These are phyloP conservation scores for Syzygium oleosum DNA, from an alignment of 345 rosid species.

Conservation along the genomic window DNA sequence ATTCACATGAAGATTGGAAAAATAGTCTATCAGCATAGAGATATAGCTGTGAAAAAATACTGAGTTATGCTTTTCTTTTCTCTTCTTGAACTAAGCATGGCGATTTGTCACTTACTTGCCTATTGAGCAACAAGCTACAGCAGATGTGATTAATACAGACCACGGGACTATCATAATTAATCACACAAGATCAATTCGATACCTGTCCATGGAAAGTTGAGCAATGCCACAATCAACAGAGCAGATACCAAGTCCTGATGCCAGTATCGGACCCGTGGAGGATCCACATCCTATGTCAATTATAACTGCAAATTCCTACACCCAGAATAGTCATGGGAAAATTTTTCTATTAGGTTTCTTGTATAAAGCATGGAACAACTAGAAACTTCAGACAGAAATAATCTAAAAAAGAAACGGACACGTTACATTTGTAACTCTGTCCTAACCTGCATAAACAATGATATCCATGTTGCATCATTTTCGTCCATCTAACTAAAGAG, in stretches of 20 bases:
- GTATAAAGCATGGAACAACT: not conserved
- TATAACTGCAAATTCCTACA: conserved; percentile 89
- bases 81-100: rapidly evolving
- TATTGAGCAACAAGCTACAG: not conserved
- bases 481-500: not conserved
- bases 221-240: conserved; percentile 94
- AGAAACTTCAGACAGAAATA: not conserved
- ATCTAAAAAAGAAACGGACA: not conserved
- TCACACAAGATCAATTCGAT: not conserved
- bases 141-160: not conserved
- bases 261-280: conserved; percentile 92
- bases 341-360: not conserved
- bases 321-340: not conserved
- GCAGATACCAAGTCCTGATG: conserved; percentile 84
- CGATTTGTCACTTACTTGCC: rapidly evolving
- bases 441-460: not conserved
- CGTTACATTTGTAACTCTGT: rapidly evolving
- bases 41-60: not conserved
- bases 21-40: not conserved
- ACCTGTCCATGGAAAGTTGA: conserved; percentile 99
- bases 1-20: not conserved
- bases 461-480: not conserved
- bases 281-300: conserved; percentile 99
- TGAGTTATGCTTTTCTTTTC: not conserved
- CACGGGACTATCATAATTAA: not conserved